Base-by-base conservation (phyloP, 176 grass and related monocot genomes). In the Rhynchospora pubera region DNA sequence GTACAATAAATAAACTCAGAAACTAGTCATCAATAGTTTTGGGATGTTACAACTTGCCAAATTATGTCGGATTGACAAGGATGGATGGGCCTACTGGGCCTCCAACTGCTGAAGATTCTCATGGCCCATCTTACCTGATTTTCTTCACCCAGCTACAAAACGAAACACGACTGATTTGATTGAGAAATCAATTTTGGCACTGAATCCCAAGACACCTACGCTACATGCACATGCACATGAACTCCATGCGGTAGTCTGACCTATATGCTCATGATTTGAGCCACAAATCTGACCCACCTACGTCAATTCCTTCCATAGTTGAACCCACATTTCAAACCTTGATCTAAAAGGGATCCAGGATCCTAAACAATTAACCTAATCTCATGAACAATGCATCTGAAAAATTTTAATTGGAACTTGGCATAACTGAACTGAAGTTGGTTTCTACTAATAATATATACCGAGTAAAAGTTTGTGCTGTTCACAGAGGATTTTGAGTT, bases 11-110 rank as follows among this genome's bases (percentile, higher is more conserved):
- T 4, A 39, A 5, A 39, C 34, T 39, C 4, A 39, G 4, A 39
- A 39, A 39, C 34, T 39, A 28, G 34, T 39, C 34, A 0, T 39
- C 34, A 39, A 39, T 39, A 39, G 34, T 52, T 52, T 52, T 52
- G 12, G 50, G 12, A 52, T 52, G 11, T 52, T 64, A 28, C 9
- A 66, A 67, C 64, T 67, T 32, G 39, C 39, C 39, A 19, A 39
- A 39, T 39, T 39, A 39, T 39, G 34, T 39, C 45, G 16, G 66
- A 70, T 46, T 45, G 45, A 74, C 10, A 51, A 74, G 0, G 44
- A 74, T 45, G 9, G 69, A 7, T 73, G 44, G 44, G 68, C 68
- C 68, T 73, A 73, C 44, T 74, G 69, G 69, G 70, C 70, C 44
- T 52, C 4, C 0, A 51, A 51, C 10, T 7, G 44, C 11, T 6